Base-by-base conservation (phyloP, 2,329 filamentous ascomycete species). In the Fusarium phyllophilum region DNA sequence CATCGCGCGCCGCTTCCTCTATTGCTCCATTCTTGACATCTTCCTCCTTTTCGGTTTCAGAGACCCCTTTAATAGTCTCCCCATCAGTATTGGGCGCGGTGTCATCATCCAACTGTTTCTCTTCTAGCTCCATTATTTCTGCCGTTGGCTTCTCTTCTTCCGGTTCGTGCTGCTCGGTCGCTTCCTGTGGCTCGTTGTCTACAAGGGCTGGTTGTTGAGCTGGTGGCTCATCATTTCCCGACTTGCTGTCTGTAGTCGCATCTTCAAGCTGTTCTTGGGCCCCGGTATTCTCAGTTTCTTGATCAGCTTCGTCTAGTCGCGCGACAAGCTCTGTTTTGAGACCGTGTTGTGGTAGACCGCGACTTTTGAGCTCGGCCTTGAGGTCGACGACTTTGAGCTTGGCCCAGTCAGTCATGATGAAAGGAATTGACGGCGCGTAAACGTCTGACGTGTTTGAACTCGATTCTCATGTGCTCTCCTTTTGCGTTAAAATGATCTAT, bases 381-480 rank as follows among this genome's bases (percentile, higher is more conserved):
- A 96, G 87, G 78, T 95, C 92, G 39, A 91, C 86, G 72, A 96
- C 93, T 83, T 93, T 95, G 78, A 91, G 87, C 82, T 84, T 87
- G 70, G 81, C 83, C 84, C 87, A 90, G 75, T 89, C 87, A 58
- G 83, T 82, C 86, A 87, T 88, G 72, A 68, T 83, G 75, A 24
- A 59, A 64, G 62, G 54, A 63, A 75, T 73, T 64, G 69, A 46
- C 51, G 56, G 44, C 51, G 52, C 33, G 60, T 36, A 33, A 55
- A 41, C 59, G 54, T 29, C 64, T 49, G 52, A 49, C 38, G 34
- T 68, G 34, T 39, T 61, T 15, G 24, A 49, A 58, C 34, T 24
- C 36, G 33, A 39, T 59, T 31, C 29, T 39, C 44, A 44, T 33
- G 20, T 15, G n/a, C 12, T 41, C 29, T 33, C 24, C 24, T 38